Evolutionary conservation across 2,329 filamentous ascomycete genomes (phyloP), one percentile per base, ranked within the genome.

Genomic region (Alternaria solani): DNA sequence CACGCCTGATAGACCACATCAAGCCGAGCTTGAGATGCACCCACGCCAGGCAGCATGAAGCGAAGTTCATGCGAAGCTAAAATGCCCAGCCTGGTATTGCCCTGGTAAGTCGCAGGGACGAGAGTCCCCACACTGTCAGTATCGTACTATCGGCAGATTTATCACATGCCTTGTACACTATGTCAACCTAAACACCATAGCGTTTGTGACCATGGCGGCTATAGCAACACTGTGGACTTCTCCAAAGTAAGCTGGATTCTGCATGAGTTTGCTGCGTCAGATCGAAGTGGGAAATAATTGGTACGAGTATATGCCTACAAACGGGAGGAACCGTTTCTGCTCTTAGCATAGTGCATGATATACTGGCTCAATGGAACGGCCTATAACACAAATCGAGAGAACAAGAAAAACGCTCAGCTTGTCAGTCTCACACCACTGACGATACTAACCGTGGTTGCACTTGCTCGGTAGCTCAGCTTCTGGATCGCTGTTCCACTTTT

Each of bases 51-150:
- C 30, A 36, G 26, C 38, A 34, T 26, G 26, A 23, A 48, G 43
- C 53, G 43, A 48, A 36, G 44, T 48, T 48, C 43, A 48, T 55
- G 42, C 53, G 34, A 48, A 34, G 26, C 53, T 28, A 48, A 43
- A 25, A 46, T 34, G 28, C 28, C 28, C 28, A 23, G 18, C 34
- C 53, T 48, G 14, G 53, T 38, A 38, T 39, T 18, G 23, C 43
- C 53, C 53, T 36, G 53, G 53, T 34, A 47, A 36, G 18, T 38
- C 36, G 36, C 49, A 51, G 34, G n/a, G 25, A 28, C 53, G 23
- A 28, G 16, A 42, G 42, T 55, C 25, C 25, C 52, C 42, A 36
- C 32, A 55, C 42, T 55, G 20, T 36, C 23, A 39, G 23, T 46
- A 48, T 48, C 34, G 53, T 20, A 55, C 30, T 48, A 55, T 32